These are phyloP conservation scores for Phytopythium helicoides DNA, from an alignment of 352 stramenopile species.

Conservation along the genomic window DNA sequence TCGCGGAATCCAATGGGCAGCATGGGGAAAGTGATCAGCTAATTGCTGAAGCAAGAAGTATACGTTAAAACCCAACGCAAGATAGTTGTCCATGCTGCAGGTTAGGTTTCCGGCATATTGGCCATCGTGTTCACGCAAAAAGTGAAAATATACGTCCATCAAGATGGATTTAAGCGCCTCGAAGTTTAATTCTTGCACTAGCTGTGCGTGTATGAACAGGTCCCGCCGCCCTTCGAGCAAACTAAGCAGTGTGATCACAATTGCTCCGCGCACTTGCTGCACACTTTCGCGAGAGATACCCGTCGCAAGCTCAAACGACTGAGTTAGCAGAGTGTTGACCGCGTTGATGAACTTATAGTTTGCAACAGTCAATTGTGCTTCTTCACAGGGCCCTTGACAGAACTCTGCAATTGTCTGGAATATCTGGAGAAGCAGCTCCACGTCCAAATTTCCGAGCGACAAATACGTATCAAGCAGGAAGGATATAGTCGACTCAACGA, in stretches of 20 bases:
- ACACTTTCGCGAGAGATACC: constrained; percentile 6
- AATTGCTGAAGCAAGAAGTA: constrained; percentile 73
- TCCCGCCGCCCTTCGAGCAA: constrained; percentile 65
- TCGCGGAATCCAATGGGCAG: constrained; percentile 41
- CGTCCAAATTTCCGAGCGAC: constrained; percentile 40
- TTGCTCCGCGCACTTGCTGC: constrained; percentile 42
- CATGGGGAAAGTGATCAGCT: constrained; percentile 38
- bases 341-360: constrained; percentile 79
- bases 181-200: constrained; percentile 74
- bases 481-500: constrained; percentile 63
- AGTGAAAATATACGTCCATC: constrained; percentile 56
- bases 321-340: constrained; percentile 66
- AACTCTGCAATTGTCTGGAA: constrained; percentile 80
- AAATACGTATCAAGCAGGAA: constrained; percentile 69
- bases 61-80: constrained; percentile 79
- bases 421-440: constrained; percentile 59
- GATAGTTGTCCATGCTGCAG: constrained; percentile 64
- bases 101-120: constrained; percentile 52
- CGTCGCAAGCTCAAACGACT: constrained; percentile 33
- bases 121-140: constrained; percentile 24
- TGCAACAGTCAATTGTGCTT: constrained; percentile 68
- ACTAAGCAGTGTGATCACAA: constrained; percentile 62
- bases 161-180: constrained; percentile 64
- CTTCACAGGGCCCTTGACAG: constrained; percentile 70
- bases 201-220: constrained; percentile 49